phyloP scores from a whole-genome alignment of 2,329 filamentous ascomycete genomes.

The Stagonosporopsis rhizophila region DNA sequence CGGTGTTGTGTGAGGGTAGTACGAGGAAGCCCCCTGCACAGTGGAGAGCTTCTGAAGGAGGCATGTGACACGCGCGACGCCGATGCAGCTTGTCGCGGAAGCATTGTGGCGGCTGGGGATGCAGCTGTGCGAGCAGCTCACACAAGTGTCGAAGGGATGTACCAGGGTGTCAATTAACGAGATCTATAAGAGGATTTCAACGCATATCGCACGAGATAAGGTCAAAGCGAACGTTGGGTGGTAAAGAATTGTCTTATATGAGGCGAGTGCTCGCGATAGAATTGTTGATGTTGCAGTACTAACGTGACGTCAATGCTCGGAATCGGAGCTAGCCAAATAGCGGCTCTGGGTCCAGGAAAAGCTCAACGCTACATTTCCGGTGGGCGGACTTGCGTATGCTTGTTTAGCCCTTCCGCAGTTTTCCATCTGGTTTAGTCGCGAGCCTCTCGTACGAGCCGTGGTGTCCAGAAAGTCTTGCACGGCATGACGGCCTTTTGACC shows the following conservation, averaged over 20 bases:
- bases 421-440: conserved; percentile 29
- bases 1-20: conserved; percentile 26
- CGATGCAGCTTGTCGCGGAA: conserved; percentile 40
- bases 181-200: not conserved
- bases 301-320: conserved; percentile 5
- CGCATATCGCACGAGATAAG: not conserved
- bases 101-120: conserved; percentile 29
- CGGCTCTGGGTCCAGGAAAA: conserved; percentile 1
- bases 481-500: not conserved
- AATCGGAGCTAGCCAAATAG: conserved; percentile 6
- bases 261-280: conserved; percentile 4
- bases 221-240: conserved; percentile 8
- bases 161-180: conserved; percentile 8
- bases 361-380: conserved; percentile 5
- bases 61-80: conserved; percentile 36
- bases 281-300: conserved; percentile 7
- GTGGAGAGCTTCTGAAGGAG: conserved; percentile 26
- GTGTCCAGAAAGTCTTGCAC: not conserved
- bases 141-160: not conserved
- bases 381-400: conserved; percentile 1
- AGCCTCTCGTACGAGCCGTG: conserved; percentile 4
- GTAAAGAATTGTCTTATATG: not conserved
- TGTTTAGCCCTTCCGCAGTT: conserved; percentile 16
- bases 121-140: conserved; percentile 11
- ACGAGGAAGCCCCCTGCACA: conserved; percentile 22